Evolutionary conservation across 148 eudicot genomes (phyloP).

Genomic region (Persicaria tinctoria): DNA sequence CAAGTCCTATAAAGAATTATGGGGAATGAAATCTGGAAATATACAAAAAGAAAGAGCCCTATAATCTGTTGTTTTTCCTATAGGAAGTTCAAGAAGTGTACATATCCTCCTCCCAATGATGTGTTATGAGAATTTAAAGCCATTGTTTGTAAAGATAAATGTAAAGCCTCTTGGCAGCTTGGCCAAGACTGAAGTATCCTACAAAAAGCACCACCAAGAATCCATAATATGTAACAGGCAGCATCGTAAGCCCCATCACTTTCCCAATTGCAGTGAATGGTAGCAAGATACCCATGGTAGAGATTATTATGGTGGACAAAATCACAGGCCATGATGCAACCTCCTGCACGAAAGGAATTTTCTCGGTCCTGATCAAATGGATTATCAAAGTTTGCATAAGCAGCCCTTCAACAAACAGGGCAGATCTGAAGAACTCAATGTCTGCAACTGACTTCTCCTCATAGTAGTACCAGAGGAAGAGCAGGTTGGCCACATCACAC

Average conservation of each 20-base stretch:
- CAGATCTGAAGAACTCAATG: conserved; percentile 23
- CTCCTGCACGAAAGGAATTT: conserved; percentile 42
- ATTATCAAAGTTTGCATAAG: conserved; percentile 45
- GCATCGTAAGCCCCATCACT: conserved; percentile 23
- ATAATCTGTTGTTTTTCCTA: not conserved
- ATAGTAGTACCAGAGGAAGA: conserved; percentile 37
- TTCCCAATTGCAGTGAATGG: conserved; percentile 25
- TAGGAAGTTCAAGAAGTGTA: conserved; percentile 1
- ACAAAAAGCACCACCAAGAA: conserved; percentile 34
- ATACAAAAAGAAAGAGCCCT: not conserved
- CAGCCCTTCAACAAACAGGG: conserved; percentile 40
- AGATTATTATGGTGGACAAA: conserved; percentile 30
- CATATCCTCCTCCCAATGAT: not conserved
- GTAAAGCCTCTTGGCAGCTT: conserved; percentile 36
- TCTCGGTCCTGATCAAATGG: conserved; percentile 44
- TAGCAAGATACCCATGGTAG: conserved; percentile 27
- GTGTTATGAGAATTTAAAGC: conserved; percentile 26
- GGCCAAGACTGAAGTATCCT: conserved; percentile 36
- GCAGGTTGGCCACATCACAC: conserved; percentile 25
- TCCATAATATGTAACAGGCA: conserved; percentile 34
- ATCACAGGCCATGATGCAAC: conserved; percentile 47
- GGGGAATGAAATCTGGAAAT: no score
- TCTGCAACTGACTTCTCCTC: not conserved
- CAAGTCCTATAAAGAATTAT: not conserved
- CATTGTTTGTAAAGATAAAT: conserved; percentile 35